phyloP scores from a whole-genome alignment of 768 basidiomycete genomes.

The Mycena venus region DNA sequence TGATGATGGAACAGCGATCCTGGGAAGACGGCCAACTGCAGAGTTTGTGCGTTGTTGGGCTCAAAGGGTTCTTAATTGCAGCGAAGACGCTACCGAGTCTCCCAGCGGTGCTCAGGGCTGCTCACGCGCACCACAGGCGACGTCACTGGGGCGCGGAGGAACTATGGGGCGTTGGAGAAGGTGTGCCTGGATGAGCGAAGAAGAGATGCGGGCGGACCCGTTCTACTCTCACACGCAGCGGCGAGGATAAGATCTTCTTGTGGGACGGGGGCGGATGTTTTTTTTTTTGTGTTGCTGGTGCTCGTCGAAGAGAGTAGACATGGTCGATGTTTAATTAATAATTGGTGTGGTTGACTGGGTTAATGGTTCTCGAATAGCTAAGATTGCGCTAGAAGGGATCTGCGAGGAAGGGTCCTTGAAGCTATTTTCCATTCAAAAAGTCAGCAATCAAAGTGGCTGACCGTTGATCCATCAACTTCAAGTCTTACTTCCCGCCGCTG shows the following conservation, averaged over 20 bases:
- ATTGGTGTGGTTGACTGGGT: conserved; percentile 8
- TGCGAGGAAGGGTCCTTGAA: neutral
- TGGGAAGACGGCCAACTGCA: conserved; percentile 1
- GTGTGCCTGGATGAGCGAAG: neutral
- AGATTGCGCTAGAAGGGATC: conserved; percentile 1
- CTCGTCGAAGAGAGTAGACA: neutral
- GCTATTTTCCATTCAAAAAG: too few species aligned
- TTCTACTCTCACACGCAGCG: too few species aligned
- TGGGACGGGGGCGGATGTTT: too few species aligned
- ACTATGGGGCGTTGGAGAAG: neutral
- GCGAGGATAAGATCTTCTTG: too few species aligned
- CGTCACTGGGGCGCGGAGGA: neutral
- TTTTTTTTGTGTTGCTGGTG: neutral
- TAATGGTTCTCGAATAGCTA: conserved; percentile 13
- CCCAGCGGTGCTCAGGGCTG: too few species aligned
- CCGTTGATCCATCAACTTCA: too few species aligned
- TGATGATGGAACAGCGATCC: conserved; percentile 7
- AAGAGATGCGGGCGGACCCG: neutral
- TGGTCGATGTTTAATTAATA: conserved; percentile 1
- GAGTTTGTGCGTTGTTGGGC: neutral
- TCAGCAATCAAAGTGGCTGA: neutral
- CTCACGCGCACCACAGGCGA: neutral
- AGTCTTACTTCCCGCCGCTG: too few species aligned
- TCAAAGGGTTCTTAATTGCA: neutral
- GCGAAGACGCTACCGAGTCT: neutral